Percentiles rank a stretch among this genome's conserved stretches.
These are phyloP conservation scores for Mycosphaerella sp. DNA, from an alignment of 2,329 filamentous ascomycete genomes.

Conservation along the genomic window DNA sequence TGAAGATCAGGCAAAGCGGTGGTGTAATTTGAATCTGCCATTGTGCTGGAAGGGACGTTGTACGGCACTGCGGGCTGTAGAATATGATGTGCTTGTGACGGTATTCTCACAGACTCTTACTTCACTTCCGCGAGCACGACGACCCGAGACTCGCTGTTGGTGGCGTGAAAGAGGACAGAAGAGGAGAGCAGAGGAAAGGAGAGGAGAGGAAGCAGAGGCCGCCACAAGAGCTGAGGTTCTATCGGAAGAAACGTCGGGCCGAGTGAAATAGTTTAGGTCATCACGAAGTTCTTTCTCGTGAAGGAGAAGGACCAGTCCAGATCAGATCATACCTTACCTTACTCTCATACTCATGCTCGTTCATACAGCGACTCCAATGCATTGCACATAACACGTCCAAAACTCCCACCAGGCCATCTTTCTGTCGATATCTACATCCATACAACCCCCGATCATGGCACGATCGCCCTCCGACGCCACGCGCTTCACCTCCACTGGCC, in stretches of 20 bases:
- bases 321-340: slow-evolving; percentile 4
- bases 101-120: neutral
- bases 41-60: neutral
- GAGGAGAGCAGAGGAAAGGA: neutral
- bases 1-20: slow-evolving; percentile 28
- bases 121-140: neutral
- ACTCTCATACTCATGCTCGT: slow-evolving; percentile 9
- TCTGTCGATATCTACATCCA: neutral
- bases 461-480: slow-evolving; percentile 74
- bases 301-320: neutral
- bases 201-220: no score
- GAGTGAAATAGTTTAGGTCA: neutral
- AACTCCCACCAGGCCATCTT: neutral
- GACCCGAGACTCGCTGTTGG: neutral
- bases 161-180: neutral
- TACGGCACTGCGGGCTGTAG: neutral
- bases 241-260: no score
- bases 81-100: neutral
- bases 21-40: slow-evolving; percentile 2
- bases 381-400: slow-evolving; percentile 3
- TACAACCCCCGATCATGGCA: slow-evolving; percentile 40
- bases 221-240: no score
- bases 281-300: slow-evolving; percentile 4
- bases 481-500: slow-evolving; percentile 65
- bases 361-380: slow-evolving; percentile 12